phyloP scores from a whole-genome alignment of 192 early-diverging fungal species.

The Coemansia sp. region DNA sequence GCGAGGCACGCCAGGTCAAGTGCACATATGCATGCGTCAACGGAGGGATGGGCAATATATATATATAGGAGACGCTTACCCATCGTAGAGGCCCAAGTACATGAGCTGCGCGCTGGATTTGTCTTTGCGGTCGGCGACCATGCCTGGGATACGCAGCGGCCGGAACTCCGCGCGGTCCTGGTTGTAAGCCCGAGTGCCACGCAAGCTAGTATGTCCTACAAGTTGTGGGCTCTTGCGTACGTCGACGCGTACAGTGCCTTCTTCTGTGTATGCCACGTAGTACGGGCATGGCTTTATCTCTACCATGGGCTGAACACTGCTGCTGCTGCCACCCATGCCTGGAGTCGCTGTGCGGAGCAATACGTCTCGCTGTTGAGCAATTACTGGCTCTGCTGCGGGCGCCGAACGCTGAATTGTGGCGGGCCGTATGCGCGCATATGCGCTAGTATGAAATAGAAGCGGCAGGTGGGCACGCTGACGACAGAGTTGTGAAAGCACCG shows the following conservation, averaged over 20 bases:
- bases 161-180: slow-evolving; percentile 53
- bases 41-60: not conserved
- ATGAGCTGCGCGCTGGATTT: slow-evolving; percentile 52
- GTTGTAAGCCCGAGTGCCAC: slow-evolving; percentile 50
- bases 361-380: not conserved
- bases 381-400: not conserved
- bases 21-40: not conserved
- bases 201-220: slow-evolving; percentile 40
- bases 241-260: slow-evolving; percentile 51
- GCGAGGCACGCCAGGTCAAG: not conserved
- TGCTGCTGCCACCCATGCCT: slow-evolving; percentile 5
- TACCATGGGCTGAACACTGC: slow-evolving; percentile 4
- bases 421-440: slow-evolving; percentile 10
- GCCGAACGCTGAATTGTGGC: slow-evolving; percentile 7
- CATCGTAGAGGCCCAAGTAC: slow-evolving; percentile 51
- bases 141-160: slow-evolving; percentile 53
- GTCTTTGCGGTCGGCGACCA: slow-evolving; percentile 48
- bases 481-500: not conserved
- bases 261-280: slow-evolving; percentile 50
- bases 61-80: slow-evolving; percentile 24
- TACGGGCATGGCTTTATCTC: slow-evolving; percentile 28
- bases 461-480: not conserved
- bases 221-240: slow-evolving; percentile 56
- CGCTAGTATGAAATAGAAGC: slow-evolving; percentile 9
- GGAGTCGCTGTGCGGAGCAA: not conserved